A percentile compares a stretch with the other conserved stretches of the same genome.
These are phyloP conservation scores for Boletus sp. DNA, from an alignment of 768 basidiomycete species.

Conservation along the genomic window DNA sequence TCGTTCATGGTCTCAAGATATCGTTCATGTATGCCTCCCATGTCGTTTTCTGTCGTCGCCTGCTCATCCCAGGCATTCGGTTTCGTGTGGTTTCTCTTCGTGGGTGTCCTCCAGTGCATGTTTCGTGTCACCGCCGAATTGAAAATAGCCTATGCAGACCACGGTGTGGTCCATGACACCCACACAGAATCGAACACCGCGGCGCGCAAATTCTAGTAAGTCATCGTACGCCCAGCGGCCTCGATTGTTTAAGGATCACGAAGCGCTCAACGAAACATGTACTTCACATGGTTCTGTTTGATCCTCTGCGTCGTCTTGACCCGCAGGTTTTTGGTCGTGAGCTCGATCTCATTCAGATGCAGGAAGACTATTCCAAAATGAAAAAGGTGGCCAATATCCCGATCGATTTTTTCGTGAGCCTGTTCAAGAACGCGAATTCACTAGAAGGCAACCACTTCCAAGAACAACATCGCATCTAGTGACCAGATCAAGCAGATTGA, in stretches of 20 bases:
- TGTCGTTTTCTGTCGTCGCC: background rate
- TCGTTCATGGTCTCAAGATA: conserved; percentile 91
- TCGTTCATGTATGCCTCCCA: conserved; percentile 73
- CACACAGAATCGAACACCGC: conserved; percentile 86
- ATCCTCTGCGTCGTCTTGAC: conserved; percentile 95
- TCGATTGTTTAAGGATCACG: background rate
- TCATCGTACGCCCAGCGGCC: background rate
- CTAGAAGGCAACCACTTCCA: conserved; percentile 38
- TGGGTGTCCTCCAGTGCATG: conserved; percentile 93
- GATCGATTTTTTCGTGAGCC: background rate
- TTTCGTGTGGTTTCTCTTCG: conserved; percentile 83
- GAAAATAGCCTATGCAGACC: conserved; percentile 60
- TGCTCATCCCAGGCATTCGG: conserved; percentile 33
- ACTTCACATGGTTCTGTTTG: conserved; percentile 89
- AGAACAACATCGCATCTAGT: conserved; percentile 19
- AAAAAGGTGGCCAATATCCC: conserved; percentile 51
- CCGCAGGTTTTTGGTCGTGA: conserved; percentile 85
- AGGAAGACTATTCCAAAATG: conserved; percentile 83
- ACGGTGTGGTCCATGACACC: conserved; percentile 49
- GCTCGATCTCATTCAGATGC: conserved; percentile 85
- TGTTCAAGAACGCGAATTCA: background rate
- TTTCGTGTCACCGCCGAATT: conserved; percentile 72
- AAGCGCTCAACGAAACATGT: conserved; percentile 87
- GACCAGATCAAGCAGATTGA: conserved; percentile 47
- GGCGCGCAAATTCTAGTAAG: conserved; percentile 91